phyloP scores from a whole-genome alignment of 225 moss, liverwort and hornwort species.

The Pseudoscleropodium purum region DNA sequence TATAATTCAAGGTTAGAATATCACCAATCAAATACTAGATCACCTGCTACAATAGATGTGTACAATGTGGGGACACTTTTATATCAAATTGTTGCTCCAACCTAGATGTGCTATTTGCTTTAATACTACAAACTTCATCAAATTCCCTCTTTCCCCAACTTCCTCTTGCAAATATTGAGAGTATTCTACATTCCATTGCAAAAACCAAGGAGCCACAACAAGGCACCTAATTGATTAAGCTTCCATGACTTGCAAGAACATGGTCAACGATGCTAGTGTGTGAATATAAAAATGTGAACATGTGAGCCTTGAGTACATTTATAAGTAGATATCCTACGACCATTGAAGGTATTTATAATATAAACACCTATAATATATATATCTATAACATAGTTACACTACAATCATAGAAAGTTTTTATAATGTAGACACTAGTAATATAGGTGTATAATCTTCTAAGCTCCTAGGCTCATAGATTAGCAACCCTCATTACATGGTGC shows the following conservation, averaged over 20 bases:
- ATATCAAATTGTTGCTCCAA: background rate
- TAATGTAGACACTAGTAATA: too few relatives aligned
- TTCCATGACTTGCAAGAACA: rapidly evolving
- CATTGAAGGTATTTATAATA: too few relatives aligned
- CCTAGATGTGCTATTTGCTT: background rate
- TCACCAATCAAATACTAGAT: background rate
- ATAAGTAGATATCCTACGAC: too few relatives aligned
- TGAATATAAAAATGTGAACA: too few relatives aligned
- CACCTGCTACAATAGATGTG: rapidly evolving
- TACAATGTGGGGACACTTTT: background rate
- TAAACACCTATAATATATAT: too few relatives aligned
- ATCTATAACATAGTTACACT: too few relatives aligned
- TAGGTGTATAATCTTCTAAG: too few relatives aligned
- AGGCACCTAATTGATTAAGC: background rate
- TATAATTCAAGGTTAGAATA: background rate
- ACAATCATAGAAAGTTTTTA: too few relatives aligned
- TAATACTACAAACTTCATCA: background rate
- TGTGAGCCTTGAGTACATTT: too few relatives aligned
- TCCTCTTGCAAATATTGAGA: background rate
- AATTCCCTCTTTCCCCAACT: background rate
- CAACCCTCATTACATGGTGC: background rate
- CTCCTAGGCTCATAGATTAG: too few relatives aligned
- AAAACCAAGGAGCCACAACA: rapidly evolving
- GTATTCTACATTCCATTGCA: rapidly evolving
- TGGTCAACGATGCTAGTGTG: too few relatives aligned